A percentile compares a stretch with the other conserved stretches of the same genome.
phyloP scores from a whole-genome alignment of 441 rosid genomes.

The Pelargonium myrrhifolium region DNA sequence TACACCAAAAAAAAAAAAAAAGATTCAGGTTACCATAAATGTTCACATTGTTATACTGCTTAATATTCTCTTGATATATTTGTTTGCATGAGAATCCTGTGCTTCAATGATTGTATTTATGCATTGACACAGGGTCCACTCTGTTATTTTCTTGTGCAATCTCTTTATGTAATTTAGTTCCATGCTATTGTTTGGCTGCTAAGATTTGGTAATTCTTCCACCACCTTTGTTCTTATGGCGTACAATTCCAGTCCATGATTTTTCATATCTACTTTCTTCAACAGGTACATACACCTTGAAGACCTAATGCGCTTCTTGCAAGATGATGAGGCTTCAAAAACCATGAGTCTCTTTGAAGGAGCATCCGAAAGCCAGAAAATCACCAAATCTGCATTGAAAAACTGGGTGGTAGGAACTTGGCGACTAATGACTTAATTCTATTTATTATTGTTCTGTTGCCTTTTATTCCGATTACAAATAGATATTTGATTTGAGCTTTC shows the following conservation, averaged over 20 bases:
- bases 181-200: not conserved
- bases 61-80: no score
- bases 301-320: not conserved
- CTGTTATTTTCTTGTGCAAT: not conserved
- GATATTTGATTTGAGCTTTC: no score
- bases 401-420: not conserved
- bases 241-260: slow-evolving; percentile 28
- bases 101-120: not conserved
- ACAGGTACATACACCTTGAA: not conserved
- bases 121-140: not conserved
- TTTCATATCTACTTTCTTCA: slow-evolving; percentile 36
- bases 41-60: no score
- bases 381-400: not conserved
- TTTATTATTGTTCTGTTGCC: no score
- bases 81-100: no score
- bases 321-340: not conserved
- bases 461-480: no score
- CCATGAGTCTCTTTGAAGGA: slow-evolving; percentile 2
- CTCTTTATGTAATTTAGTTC: not conserved
- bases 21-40: no score
- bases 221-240: not conserved
- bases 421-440: no score
- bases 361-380: slow-evolving; percentile 2
- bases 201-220: not conserved
- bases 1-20: no score